These are phyloP conservation scores for Alternaria gaisen DNA, from an alignment of 2,329 filamentous ascomycete genomes.

Conservation along the genomic window DNA sequence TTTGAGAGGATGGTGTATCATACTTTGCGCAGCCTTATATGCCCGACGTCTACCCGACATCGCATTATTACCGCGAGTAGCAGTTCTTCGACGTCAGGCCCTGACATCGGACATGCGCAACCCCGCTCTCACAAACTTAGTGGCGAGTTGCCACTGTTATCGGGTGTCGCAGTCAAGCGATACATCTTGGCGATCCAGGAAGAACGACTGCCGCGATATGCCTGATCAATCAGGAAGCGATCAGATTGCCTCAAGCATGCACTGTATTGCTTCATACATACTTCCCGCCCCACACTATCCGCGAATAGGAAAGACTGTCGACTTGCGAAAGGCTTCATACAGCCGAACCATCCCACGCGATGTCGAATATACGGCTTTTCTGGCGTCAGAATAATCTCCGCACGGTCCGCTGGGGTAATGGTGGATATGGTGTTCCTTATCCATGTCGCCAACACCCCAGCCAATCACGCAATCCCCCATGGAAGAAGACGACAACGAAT, in stretches of 20 bases:
- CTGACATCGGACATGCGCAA: neutral
- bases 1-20: neutral
- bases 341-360: constrained; percentile 7
- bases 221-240: constrained; percentile 30
- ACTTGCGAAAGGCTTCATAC: constrained; percentile 11
- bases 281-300: constrained; percentile 22
- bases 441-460: constrained; percentile 40
- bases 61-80: constrained; percentile 7
- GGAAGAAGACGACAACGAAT: constrained; percentile 30
- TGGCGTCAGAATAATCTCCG: constrained; percentile 17
- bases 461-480: constrained; percentile 48
- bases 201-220: constrained; percentile 18
- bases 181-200: constrained; percentile 13
- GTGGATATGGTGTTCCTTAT: constrained; percentile 18
- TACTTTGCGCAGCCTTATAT: constrained; percentile 20
- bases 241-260: constrained; percentile 42
- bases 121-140: constrained; percentile 24
- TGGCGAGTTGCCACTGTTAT: constrained; percentile 44
- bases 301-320: neutral
- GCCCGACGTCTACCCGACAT: neutral
- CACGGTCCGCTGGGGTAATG: constrained; percentile 14
- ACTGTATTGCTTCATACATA: constrained; percentile 39
- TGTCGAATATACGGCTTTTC: constrained; percentile 12
- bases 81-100: constrained; percentile 1
- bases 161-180: constrained; percentile 2